Base-by-base conservation (phyloP, 2,329 filamentous ascomycete genomes). In the Arachnomyces sp. region DNA sequence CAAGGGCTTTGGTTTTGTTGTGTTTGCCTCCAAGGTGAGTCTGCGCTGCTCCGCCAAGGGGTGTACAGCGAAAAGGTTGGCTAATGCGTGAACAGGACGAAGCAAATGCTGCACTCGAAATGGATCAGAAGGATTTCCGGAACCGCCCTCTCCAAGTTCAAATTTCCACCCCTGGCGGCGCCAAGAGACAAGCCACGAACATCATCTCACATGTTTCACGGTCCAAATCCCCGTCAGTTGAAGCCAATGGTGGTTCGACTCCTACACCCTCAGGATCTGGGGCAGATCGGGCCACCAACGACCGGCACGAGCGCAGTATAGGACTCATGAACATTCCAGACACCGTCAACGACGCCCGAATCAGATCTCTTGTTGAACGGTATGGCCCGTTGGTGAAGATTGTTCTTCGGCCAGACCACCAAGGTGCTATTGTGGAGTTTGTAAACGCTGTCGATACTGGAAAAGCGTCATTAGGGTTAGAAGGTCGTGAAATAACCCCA, bases 391-490 rank as follows among this genome's bases (percentile, higher is more conserved):
- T 95, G 16, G 72, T 81, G 47, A 90, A 89, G 60, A 72, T 96
- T 3, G 73, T 84, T 9, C 72, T 95, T 8, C 80, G 87, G 34
- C 86, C 88, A 1, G 78, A 87, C 44, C 85, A 94, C 46, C 80
- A 82, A 43, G 89, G 88, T 9, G 92, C 89, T 4, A 83, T 90
- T 40, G 74, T 96, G 29, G 92, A 96, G 56, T 95, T 85, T 53
- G 68, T 68, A 2, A 78, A 86, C 37, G 72, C 82, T 2, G 71
- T 78, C 2, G 74, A 80, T 28, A 84, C 84, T 0, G 89, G 89
- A 17, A 84, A 66, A 44, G 68, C 68, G 3, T 56, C 62, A 4
- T 48, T 72, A 36, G 63, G 57, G n/a, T 57, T 72, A 4, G 67
- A 70, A 39, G 67, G 67, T 3, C 56, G 63, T 37, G 68, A 71